Conservation (phyloP, 345 rosid species). For the Crucihimalaya himalaica region DNA sequence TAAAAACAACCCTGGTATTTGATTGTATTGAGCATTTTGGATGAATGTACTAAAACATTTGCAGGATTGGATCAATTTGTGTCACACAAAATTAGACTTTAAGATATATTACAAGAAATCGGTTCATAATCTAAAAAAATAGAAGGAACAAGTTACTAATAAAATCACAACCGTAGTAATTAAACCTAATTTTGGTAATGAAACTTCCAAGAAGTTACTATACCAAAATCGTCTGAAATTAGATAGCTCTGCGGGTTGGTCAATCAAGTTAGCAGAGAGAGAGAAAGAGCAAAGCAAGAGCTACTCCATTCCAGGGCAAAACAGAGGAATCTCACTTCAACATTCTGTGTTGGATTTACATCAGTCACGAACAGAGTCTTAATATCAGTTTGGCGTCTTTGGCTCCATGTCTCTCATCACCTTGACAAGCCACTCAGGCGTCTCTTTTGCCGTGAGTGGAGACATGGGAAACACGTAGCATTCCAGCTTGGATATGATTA, state of each 20-base stretch:
- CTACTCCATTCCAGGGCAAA: constrained; percentile 8
- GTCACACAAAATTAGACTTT: background rate
- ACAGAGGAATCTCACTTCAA: constrained; percentile 19
- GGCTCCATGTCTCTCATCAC: background rate
- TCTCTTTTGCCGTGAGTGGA: background rate
- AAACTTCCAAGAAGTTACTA: background rate
- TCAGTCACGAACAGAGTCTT: background rate
- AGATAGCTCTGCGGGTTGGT: background rate
- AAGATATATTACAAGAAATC: background rate
- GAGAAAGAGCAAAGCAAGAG: background rate
- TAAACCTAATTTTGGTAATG: background rate
- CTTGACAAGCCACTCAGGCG: background rate
- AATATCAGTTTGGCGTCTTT: background rate
- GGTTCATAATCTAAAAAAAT: background rate
- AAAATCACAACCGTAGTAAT: background rate
- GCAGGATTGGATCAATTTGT: background rate
- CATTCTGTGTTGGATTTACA: background rate
- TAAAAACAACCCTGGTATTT: too few species aligned
- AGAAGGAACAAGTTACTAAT: background rate
- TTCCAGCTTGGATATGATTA: too few species aligned
- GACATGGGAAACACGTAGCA: too few species aligned
- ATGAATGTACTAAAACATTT: background rate
- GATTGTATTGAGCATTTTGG: too few species aligned
- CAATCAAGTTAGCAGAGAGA: background rate
- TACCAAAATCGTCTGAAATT: background rate